phyloP scores from a whole-genome alignment of 345 rosid species.

The Arabidopsis suecica region DNA sequence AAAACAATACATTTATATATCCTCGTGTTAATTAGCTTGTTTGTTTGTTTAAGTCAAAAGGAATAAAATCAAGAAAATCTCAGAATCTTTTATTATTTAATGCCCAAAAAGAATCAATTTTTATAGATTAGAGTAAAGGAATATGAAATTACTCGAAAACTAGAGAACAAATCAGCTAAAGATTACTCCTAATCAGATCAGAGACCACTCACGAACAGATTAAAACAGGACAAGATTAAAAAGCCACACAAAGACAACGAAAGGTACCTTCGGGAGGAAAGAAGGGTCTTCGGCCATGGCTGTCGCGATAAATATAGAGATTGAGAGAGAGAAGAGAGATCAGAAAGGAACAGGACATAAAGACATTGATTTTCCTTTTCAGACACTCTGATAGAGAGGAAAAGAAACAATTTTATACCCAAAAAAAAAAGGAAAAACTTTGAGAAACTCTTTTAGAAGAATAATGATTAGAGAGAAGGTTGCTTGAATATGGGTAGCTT shows the following conservation, averaged over 20 bases:
- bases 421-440: slow-evolving; percentile 10
- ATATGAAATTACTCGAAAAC: not conserved
- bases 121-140: slow-evolving; percentile 3
- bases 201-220: slow-evolving; percentile 23
- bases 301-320: not conserved
- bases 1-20: not conserved
- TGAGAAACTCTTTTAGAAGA: slow-evolving; percentile 19
- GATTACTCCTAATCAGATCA: slow-evolving; percentile 40
- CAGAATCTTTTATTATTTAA: slow-evolving; percentile 9
- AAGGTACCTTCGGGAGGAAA: slow-evolving; percentile 69
- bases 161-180: slow-evolving; percentile 25
- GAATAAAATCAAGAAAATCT: slow-evolving; percentile 27
- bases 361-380: slow-evolving; percentile 54
- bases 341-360: slow-evolving; percentile 32
- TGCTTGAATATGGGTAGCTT: slow-evolving; percentile 30
- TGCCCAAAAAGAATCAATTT: slow-evolving; percentile 19
- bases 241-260: not conserved
- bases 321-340: slow-evolving; percentile 34
- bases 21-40: slow-evolving; percentile 7
- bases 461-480: slow-evolving; percentile 43
- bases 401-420: not conserved
- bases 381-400: slow-evolving; percentile 3
- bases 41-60: slow-evolving; percentile 8
- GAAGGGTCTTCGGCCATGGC: slow-evolving; percentile 74
- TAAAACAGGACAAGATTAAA: slow-evolving; percentile 1